A percentile compares a stretch with the other conserved stretches of the same genome.
Conservation (phyloP, 176 grass and related monocot species). For the Aegilops umbellulata region DNA sequence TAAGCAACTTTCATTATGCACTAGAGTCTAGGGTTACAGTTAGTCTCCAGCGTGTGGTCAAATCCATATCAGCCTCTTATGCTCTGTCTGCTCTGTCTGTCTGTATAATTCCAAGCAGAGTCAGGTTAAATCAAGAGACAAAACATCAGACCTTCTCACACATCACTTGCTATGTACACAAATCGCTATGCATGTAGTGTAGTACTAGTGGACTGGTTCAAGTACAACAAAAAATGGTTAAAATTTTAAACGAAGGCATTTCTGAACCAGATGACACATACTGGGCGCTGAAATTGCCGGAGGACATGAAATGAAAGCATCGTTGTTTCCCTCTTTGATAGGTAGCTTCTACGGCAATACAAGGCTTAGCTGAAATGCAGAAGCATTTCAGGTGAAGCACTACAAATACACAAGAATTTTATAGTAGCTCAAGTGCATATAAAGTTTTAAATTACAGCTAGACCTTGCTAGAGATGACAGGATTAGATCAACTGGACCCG, state of each 20-base stretch:
- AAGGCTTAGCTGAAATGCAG: neutral
- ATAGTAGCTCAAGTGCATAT: neutral
- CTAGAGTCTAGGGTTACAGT: neutral
- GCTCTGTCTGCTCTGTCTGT: constrained; percentile 10
- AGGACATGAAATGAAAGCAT: neutral
- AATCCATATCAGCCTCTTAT: neutral
- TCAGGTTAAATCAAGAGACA: neutral
- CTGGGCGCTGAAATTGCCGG: neutral
- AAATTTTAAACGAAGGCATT: neutral
- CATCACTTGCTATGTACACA: neutral
- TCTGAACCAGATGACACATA: neutral
- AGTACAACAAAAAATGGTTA: neutral
- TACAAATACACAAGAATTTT: neutral
- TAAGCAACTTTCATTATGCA: constrained; percentile 21
- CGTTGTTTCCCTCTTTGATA: neutral
- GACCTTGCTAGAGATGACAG: neutral
- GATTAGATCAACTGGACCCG: neutral
- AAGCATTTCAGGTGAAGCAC: neutral
- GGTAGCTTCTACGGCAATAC: neutral
- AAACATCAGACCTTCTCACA: constrained; percentile 20
- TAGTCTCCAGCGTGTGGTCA: neutral
- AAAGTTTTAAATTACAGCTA: neutral
- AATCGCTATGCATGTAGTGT: no score
- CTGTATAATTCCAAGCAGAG: constrained; percentile 11
- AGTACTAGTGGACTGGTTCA: neutral